Evolutionary conservation across 2,329 filamentous ascomycete genomes (phyloP), one percentile per base, ranked within the genome.

Genomic region (Fusarium scirpi): DNA sequence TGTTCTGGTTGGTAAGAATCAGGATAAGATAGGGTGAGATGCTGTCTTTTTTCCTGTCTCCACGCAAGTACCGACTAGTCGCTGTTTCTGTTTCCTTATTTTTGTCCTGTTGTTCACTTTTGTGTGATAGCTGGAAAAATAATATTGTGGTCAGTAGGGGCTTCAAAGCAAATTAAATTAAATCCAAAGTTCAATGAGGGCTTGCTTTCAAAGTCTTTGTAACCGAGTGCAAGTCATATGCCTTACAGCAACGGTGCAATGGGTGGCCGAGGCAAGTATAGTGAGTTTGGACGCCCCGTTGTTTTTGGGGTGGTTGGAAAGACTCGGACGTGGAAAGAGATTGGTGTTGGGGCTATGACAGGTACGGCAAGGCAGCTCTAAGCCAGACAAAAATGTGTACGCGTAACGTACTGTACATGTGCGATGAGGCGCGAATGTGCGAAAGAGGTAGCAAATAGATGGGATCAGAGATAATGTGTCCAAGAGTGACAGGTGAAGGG

Each of bases 281-380:
- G 24, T 27, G 27, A 58, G 20, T 53, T 53, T 53, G 34, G 32
- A 34, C 24, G 51, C 69, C 69, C 68, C 68, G 20, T 70, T 57
- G 32, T 68, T 67, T 69, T 65, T 44, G 30, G 60, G 69, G 65
- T 62, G 65, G 65, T 70, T 72, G 69, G 69, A 53, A 30, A 43
- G 48, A 40, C 32, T 41, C 16, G 38, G 32, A 20, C 24, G n/a
- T 53, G 55, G 43, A 68, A 44, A 60, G 48, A 51, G 46, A 46
- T 53, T 67, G 63, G 67, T 60, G 67, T 53, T 70, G 62, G 58
- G 62, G 62, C 24, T 52, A 60, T 69, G 56, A 29, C 49, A 66
- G 45, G 38, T 47, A 45, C 44, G 51, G 58, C 34, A 55, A 58
- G 41, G 44, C 32, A 54, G 32, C 41, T 62, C 43, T 48, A 58